Evolutionary conservation across 257 asterid genomes (phyloP).

Genomic region (Penstemon newberryi): DNA sequence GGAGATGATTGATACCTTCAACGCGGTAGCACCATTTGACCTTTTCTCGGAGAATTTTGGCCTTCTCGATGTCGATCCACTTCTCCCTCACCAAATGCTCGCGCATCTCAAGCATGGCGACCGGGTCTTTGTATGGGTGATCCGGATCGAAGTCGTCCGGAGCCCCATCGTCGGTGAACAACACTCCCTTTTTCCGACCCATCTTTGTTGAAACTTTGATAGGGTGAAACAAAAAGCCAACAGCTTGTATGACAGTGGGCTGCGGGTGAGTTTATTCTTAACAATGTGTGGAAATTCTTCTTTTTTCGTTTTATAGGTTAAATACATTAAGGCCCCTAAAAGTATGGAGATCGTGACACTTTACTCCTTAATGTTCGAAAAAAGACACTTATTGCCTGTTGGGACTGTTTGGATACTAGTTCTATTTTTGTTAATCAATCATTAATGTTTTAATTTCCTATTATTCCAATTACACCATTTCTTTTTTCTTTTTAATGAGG

Average conservation of each 20-base stretch:
- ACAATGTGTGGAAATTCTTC: no score
- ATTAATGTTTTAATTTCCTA: no score
- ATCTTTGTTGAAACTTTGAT: conserved; percentile 28
- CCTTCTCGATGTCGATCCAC: conserved; percentile 97
- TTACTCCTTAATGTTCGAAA: no score
- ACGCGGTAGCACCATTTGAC: conserved; percentile 92
- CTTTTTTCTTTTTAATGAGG: no score
- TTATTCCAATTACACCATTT: no score
- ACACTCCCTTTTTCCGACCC: conserved; percentile 86
- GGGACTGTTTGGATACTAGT: no score
- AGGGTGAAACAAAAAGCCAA: not conserved
- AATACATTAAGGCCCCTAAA: no score
- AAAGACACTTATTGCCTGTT: no score
- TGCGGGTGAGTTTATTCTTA: not conserved
- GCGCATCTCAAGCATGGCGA: conserved; percentile 89
- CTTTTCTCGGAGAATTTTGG: conserved; percentile 84
- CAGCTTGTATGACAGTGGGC: not conserved
- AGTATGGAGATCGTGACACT: no score
- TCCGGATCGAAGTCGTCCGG: conserved; percentile 90
- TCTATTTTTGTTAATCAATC: no score
- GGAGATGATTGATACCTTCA: conserved; percentile 88
- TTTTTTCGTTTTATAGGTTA: no score
- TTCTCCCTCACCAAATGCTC: conserved; percentile 88
- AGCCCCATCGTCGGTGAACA: conserved; percentile 69
- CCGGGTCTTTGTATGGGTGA: conserved; percentile 91